phyloP scores from a whole-genome alignment of 257 asterid genomes.

The Solanum tarijense region DNA sequence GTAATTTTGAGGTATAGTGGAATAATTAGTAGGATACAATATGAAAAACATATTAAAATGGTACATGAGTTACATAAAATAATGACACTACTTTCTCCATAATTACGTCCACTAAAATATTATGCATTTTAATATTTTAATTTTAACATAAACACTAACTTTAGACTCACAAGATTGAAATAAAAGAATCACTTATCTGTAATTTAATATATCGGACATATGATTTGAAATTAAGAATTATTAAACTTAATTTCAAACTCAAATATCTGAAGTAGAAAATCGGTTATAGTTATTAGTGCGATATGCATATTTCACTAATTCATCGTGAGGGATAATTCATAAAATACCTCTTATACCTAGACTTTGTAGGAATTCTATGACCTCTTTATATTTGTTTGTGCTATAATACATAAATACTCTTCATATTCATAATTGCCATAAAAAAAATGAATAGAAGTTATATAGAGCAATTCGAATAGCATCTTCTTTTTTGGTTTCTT shows the following conservation, averaged over 20 bases:
- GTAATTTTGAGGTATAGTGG: not conserved
- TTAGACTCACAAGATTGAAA: not conserved
- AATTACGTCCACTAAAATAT: no score
- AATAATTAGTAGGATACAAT: not conserved
- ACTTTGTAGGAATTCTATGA: no score
- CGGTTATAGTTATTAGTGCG: fast-evolving
- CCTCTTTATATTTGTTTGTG: not conserved
- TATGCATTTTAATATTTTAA: no score
- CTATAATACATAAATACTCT: not conserved
- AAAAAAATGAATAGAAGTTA: no score
- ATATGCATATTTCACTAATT: not conserved
- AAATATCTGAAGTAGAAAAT: not conserved
- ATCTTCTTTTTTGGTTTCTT: no score
- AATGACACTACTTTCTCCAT: not conserved
- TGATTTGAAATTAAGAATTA: not conserved
- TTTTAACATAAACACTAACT: no score
- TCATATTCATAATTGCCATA: not conserved
- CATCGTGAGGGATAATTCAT: not conserved
- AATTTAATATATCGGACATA: not conserved
- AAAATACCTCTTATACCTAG: no score
- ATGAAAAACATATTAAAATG: no score
- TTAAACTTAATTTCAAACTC: not conserved
- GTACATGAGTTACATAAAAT: no score
- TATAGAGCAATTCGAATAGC: not conserved
- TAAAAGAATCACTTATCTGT: not conserved